Conservation (phyloP, 2,329 filamentous ascomycete genomes). For the Blastomyces gilchristii region DNA sequence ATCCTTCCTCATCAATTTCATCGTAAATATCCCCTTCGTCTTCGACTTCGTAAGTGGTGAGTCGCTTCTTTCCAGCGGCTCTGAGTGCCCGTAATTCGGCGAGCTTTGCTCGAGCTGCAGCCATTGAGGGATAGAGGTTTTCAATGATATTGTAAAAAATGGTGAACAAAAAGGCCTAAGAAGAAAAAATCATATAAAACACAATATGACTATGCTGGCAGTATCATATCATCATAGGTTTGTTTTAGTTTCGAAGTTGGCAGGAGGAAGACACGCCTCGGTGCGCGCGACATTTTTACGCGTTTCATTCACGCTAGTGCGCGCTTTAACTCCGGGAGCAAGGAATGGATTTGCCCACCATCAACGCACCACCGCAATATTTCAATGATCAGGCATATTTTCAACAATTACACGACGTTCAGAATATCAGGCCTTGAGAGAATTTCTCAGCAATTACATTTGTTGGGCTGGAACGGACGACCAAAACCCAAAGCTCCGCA, state of each 20-base stretch:
- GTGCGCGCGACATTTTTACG: slow-evolving; percentile 4
- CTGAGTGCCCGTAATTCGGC: slow-evolving; percentile 77
- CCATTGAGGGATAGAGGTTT: slow-evolving; percentile 10
- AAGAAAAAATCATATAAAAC: neutral
- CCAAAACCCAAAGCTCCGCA: neutral
- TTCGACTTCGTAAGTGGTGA: slow-evolving; percentile 76
- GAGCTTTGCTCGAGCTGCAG: slow-evolving; percentile 18
- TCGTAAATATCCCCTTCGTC: slow-evolving; percentile 83
- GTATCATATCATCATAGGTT: slow-evolving; percentile 1
- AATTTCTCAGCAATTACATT: neutral
- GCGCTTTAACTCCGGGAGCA: neutral
- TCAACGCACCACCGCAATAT: neutral
- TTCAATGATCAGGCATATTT: neutral
- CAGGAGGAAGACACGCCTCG: neutral
- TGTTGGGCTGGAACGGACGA: neutral
- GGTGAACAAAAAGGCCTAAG: neutral
- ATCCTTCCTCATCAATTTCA: slow-evolving; percentile 90
- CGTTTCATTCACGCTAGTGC: neutral
- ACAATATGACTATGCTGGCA: neutral
- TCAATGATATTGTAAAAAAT: neutral
- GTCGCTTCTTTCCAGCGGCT: slow-evolving; percentile 80
- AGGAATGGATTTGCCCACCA: neutral
- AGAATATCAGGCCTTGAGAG: neutral
- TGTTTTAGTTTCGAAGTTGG: neutral
- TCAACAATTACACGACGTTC: neutral